These are phyloP conservation scores for Sicyos edulis DNA, from an alignment of 306 rosid genomes.

Conservation along the genomic window DNA sequence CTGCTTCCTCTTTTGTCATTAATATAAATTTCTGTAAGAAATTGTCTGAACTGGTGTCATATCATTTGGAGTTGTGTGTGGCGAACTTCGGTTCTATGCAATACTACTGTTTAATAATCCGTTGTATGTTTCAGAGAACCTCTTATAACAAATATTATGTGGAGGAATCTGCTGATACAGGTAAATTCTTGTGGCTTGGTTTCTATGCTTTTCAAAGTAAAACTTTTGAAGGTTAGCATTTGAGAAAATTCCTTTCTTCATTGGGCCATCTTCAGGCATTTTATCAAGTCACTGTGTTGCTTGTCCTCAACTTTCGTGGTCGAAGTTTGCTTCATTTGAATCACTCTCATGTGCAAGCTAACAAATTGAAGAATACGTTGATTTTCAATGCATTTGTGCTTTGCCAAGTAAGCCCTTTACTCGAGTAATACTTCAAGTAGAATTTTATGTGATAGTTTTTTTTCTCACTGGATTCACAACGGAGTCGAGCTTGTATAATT, in stretches of 20 bases:
- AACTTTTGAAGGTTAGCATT: background rate
- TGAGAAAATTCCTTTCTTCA: too few relatives aligned
- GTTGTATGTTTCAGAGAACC: constrained; percentile 59
- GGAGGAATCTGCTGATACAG: constrained; percentile 92
- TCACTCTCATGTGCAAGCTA: constrained; percentile 24
- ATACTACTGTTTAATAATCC: constrained; percentile 8
- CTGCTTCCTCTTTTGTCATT: too few relatives aligned
- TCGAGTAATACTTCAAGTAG: background rate
- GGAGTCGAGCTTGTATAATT: background rate
- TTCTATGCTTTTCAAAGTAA: background rate
- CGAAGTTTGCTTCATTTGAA: constrained; percentile 43
- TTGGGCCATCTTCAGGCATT: constrained; percentile 45
- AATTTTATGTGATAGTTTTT: background rate
- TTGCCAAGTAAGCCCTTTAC: constrained; percentile 62
- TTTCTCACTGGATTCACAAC: background rate
- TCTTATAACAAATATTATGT: constrained; percentile 81
- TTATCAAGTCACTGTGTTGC: constrained; percentile 75
- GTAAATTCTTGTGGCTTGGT: constrained; percentile 34
- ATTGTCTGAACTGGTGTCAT: too few relatives aligned
- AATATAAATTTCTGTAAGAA: too few relatives aligned
- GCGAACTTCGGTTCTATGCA: constrained; percentile 6
- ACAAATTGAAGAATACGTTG: constrained; percentile 68
- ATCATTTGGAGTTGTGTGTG: too few relatives aligned
- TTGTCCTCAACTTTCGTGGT: constrained; percentile 65
- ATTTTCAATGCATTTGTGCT: constrained; percentile 92